These are phyloP conservation scores for Cryptococcus sp. DNA, from an alignment of 1,284 basidiomycete genomes.

Conservation along the genomic window DNA sequence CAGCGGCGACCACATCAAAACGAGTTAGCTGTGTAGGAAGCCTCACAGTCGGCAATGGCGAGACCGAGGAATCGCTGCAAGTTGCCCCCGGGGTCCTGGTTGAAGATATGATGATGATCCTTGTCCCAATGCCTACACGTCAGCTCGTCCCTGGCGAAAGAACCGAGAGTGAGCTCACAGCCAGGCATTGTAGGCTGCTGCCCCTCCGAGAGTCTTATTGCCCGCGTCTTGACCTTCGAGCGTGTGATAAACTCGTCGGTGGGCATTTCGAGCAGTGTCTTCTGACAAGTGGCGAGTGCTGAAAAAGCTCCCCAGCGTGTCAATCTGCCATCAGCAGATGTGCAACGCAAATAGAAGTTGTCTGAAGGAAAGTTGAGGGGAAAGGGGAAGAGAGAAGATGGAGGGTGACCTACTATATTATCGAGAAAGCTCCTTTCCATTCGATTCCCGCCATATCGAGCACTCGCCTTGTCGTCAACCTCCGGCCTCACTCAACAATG, in stretches of 20 bases:
- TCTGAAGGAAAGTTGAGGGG: no score
- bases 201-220: constrained; percentile 38
- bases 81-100: constrained; percentile 31
- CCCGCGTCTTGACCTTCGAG: constrained; percentile 32
- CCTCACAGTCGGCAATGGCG: constrained; percentile 41
- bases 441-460: constrained; percentile 24
- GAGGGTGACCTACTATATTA: constrained; percentile 29
- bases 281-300: constrained; percentile 32
- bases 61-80: constrained; percentile 35
- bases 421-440: constrained; percentile 41
- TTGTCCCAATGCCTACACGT: constrained; percentile 29
- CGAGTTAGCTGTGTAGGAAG: no score
- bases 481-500: no score
- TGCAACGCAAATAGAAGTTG: no score
- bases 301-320: constrained; percentile 32
- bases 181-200: constrained; percentile 42
- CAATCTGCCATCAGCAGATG: constrained; percentile 18
- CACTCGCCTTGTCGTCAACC: constrained; percentile 26
- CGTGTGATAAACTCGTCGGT: constrained; percentile 33
- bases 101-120: constrained; percentile 35
- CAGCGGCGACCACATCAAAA: constrained; percentile 1
- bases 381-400: no score
- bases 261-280: constrained; percentile 33
- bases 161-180: constrained; percentile 20
- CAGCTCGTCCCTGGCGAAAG: background rate